Conservation (phyloP, 1,284 basidiomycete species). For the Irpex rosettiformis region DNA sequence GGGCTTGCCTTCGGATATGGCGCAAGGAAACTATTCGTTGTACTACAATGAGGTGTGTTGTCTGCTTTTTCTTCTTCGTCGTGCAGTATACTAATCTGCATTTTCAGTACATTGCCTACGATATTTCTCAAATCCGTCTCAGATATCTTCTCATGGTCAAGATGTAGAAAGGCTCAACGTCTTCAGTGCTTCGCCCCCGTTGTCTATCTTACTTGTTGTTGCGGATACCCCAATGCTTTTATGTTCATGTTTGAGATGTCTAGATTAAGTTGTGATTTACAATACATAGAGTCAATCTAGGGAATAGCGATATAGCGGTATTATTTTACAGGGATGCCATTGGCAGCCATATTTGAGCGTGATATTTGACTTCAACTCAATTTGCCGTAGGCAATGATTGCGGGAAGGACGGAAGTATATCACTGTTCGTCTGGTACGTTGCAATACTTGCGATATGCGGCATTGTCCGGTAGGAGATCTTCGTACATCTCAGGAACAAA, state of each 20-base stretch:
- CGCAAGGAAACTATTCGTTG: slow-evolving; percentile 29
- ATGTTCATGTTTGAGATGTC: neutral
- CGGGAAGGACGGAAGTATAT: neutral
- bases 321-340: too few relatives aligned
- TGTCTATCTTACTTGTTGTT: neutral
- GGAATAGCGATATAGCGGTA: too few relatives aligned
- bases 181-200: too few relatives aligned
- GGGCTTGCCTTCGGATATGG: slow-evolving; percentile 39
- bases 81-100: neutral
- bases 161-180: slow-evolving; percentile 22
- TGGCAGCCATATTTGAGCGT: too few relatives aligned
- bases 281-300: neutral
- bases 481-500: neutral
- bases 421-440: neutral
- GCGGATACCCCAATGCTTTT: neutral
- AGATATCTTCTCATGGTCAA: slow-evolving; percentile 42
- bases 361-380: too few relatives aligned
- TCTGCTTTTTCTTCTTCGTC: neutral
- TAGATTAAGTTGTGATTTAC: neutral
- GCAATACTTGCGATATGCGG: neutral
- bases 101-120: slow-evolving; percentile 36
- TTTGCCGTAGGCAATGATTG: neutral
- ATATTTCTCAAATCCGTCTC: slow-evolving; percentile 37
- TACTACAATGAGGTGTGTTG: slow-evolving; percentile 50
- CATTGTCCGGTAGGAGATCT: neutral